These are phyloP conservation scores for Aristolochia fimbriata DNA, from an alignment of 164 flowering plant genomes.

Conservation along the genomic window DNA sequence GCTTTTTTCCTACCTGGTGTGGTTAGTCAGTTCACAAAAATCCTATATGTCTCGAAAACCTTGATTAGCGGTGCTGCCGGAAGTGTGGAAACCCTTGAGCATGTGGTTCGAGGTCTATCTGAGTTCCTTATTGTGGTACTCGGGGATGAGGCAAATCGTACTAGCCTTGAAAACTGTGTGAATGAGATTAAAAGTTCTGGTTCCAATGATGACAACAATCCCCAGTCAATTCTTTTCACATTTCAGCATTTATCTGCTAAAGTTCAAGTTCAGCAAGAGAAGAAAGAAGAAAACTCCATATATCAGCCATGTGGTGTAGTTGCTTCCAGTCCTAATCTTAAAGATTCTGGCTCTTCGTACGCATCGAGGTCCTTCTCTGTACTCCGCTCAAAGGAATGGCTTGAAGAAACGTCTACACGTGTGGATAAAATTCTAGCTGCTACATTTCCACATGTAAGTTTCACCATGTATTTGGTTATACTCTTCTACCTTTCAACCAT, in stretches of 20 bases:
- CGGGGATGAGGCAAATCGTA: slow-evolving; percentile 48
- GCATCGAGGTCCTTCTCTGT: slow-evolving; percentile 39
- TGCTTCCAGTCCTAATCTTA: slow-evolving; percentile 6
- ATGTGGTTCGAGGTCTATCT: slow-evolving; percentile 66
- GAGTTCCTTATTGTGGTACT: slow-evolving; percentile 80
- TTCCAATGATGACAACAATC: slow-evolving; percentile 19
- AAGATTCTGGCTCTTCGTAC: slow-evolving; percentile 12
- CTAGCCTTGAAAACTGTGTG: slow-evolving; percentile 19
- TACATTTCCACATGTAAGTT: slow-evolving; percentile 74
- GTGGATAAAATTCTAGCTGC: slow-evolving; percentile 59
- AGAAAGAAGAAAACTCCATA: slow-evolving; percentile 13
- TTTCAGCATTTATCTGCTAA: slow-evolving; percentile 51
- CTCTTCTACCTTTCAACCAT: too few relatives aligned
- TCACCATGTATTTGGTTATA: neutral
- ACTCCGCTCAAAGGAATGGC: slow-evolving; percentile 75
- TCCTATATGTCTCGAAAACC: slow-evolving; percentile 57
- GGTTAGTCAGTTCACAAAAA: slow-evolving; percentile 79
- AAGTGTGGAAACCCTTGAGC: slow-evolving; percentile 62
- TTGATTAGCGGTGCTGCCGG: slow-evolving; percentile 97
- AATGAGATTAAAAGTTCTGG: slow-evolving; percentile 13
- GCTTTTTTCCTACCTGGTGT: slow-evolving; percentile 96
- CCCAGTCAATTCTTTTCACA: slow-evolving; percentile 43
- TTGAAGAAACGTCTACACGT: slow-evolving; percentile 53
- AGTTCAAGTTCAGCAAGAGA: slow-evolving; percentile 15
- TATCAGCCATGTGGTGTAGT: slow-evolving; percentile 9